phyloP scores from a whole-genome alignment of 768 basidiomycete species.

The Kondoa subrosea region DNA sequence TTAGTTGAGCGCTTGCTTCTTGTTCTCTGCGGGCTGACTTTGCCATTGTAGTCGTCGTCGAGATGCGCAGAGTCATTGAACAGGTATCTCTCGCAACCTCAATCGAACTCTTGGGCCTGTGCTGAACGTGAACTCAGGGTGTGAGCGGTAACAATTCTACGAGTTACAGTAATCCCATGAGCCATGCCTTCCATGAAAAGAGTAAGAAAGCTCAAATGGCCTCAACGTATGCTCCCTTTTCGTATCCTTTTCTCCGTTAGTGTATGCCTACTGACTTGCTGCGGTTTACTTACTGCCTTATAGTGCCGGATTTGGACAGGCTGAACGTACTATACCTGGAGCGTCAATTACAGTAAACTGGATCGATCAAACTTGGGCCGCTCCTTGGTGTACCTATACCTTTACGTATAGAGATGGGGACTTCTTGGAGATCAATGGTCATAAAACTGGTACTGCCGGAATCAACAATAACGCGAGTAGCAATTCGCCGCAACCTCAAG shows the following conservation, averaged over 20 bases:
- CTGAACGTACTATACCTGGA: neutral
- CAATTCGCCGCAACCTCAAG: neutral
- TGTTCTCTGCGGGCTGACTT: neutral
- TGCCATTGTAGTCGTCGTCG: neutral
- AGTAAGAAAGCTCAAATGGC: neutral
- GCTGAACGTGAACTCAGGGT: too few species aligned
- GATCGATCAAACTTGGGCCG: neutral
- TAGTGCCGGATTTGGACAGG: neutral
- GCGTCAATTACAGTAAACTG: neutral
- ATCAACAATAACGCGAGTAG: neutral
- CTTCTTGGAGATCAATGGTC: neutral
- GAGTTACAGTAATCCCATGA: neutral
- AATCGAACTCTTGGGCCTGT: neutral
- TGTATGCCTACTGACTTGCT: too few species aligned
- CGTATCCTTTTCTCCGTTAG: neutral
- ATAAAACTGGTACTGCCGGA: neutral
- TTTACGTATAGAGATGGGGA: neutral
- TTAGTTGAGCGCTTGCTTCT: neutral
- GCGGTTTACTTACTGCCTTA: neutral
- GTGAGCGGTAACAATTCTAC: too few species aligned
- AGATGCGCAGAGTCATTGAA: neutral
- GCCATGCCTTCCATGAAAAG: neutral
- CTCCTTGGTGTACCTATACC: neutral
- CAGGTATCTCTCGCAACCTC: neutral
- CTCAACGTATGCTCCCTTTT: neutral